Base-by-base conservation (phyloP, 768 basidiomycete species). In the Lactarius psammicola region DNA sequence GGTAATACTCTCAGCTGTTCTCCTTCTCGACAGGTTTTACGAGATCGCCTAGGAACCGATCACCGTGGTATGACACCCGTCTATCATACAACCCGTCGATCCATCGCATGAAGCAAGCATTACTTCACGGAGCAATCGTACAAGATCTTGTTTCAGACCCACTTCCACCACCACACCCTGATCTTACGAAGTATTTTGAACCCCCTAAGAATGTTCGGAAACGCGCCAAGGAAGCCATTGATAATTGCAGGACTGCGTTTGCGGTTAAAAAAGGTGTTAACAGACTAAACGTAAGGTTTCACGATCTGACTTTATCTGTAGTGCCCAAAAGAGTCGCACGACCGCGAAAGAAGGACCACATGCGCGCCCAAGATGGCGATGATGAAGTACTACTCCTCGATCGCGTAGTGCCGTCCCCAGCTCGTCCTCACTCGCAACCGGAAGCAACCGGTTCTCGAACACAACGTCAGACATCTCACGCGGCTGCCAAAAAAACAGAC, bases 31-130 rank as follows among this genome's bases (percentile, higher is more conserved):
- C 51, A 46, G 31, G n/a, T 51, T 59, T 57, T 60, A 42, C 13
- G 38, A 31, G 44, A 65, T 60, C 30, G 23, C 33, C 17, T 70
- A 94, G 92, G 18, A 79, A 82, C 46, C 83, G 80, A 11, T 71
- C 72, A 3, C 80, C 88, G 3, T 98, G 94, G 94, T 96, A 89
- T 73, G 85, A 89, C 64, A 82, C 88, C 0, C 78, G 80, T 3
- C 77, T 87, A 1, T 92, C 95, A 1, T 97, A 85, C 75, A 97
- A 96, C 71, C 95, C 96, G 1, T 85, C 91, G 4, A 81, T 97
- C 36, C 95, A 99, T 72, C 87, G 95, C 59, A 83, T 88, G 63
- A 96, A 95, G 74, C 94, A 97, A 79, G 95, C 95, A 15, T 86
- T 94, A 71, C 92, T 96, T 76, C 95, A 97, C 72, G 84, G 84